Base-by-base conservation (phyloP, 306 rosid species). In the Bauhinia variegata region DNA sequence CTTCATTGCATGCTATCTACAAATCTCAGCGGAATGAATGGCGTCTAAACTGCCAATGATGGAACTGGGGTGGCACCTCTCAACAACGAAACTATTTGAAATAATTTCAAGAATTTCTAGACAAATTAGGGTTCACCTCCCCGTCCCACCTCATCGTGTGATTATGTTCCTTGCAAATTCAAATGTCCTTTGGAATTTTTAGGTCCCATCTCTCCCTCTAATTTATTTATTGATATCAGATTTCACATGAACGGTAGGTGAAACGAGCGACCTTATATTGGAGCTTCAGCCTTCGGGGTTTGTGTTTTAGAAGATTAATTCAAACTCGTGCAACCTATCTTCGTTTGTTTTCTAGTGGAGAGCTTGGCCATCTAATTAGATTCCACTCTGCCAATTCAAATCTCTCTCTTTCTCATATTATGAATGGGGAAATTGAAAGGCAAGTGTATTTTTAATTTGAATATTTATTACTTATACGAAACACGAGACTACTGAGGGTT, bases 261-360 rank as follows among this genome's bases (percentile, higher is more conserved):
- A n/a, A 14, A n/a, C 28, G 28, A 62, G 8, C 30, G 28, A 46
- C 2, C 16, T 33, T 11, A 3, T 7, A 16, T 14, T 44, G 16
- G 57, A 65, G 41, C 44, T 47, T 39, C 57, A 42, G n/a, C n/a
- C n/a, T n/a, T n/a, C n/a, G n/a, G 36, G 38, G 23, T 5, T 34
- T 38, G 4, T 30, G 18, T 63, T 55, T 57, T 3, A 8, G 51
- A 75, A 60, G 68, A n/a, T n/a, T n/a, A n/a, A 75, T 67, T 75
- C 70, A 50, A 33, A 16, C 55, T 19, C 41, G 7, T 11, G 11
- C 14, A n/a, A 5, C 28, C 14, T 8, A 7, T 15, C 9, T 17
- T 68, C 42, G 52, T 34, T 75, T 75, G 65, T 75, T 50, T 52
- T 67, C 3, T 67, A 49, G 74, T 44, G 6, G 34, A 16, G 43